phyloP scores from a whole-genome alignment of 208 protist species.

The Trypanosomatidae sp. region DNA sequence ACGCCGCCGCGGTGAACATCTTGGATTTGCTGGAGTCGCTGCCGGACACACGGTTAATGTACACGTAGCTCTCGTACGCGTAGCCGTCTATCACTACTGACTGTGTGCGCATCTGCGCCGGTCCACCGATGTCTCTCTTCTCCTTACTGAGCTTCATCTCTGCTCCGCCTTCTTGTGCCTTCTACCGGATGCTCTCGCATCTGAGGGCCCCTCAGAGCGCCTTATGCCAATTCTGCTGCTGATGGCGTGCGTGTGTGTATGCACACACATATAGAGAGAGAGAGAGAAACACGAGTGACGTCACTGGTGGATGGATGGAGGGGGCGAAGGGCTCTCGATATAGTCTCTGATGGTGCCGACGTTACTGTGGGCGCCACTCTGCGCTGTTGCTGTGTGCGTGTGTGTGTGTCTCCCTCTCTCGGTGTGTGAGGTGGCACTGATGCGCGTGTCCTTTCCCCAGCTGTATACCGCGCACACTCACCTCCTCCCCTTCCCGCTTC shows the following conservation, averaged over 20 bases:
- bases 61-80: conserved; percentile 4
- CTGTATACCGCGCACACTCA: background rate
- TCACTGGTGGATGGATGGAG: background rate
- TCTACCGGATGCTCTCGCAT: background rate
- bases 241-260: background rate
- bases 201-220: background rate
- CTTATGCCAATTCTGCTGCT: background rate
- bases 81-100: background rate
- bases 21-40: conserved; percentile 33
- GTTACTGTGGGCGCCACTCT: too few relatives aligned
- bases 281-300: too few relatives aligned
- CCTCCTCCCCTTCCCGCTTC: background rate
- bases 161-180: background rate
- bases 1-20: conserved; percentile 10
- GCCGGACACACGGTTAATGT: conserved; percentile 20
- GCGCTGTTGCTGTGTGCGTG: too few relatives aligned
- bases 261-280: background rate
- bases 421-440: background rate
- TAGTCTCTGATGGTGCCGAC: too few relatives aligned
- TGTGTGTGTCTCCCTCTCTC: too few relatives aligned
- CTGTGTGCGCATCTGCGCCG: background rate
- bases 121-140: background rate
- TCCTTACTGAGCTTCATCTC: background rate
- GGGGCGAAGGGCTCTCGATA: background rate
- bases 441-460: background rate